Conservation (phyloP, 2,329 filamentous ascomycete genomes). For the Aspergillus fijiensis region DNA sequence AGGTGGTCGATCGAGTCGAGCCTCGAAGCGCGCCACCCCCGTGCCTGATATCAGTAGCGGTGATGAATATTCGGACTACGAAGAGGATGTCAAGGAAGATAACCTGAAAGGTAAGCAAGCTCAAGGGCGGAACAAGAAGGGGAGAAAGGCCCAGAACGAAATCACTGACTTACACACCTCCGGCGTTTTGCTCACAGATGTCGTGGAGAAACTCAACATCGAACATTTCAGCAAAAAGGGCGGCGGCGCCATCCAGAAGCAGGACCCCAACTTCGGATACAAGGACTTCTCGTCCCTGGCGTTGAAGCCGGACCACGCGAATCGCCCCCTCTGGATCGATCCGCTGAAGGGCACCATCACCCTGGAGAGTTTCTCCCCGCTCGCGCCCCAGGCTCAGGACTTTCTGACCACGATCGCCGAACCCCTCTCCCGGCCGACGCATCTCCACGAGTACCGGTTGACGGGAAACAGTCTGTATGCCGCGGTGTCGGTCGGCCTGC, state of each 20-base stretch:
- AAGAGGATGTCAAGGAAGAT: slow-evolving; percentile 49
- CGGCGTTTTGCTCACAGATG: slow-evolving; percentile 28
- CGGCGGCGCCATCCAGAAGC: slow-evolving; percentile 38
- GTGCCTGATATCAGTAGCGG: slow-evolving; percentile 52
- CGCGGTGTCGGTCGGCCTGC: slow-evolving; percentile 89
- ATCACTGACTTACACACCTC: slow-evolving; percentile 23
- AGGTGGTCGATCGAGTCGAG: slow-evolving; percentile 47
- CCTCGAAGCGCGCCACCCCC: slow-evolving; percentile 50
- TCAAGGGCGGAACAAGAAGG: slow-evolving; percentile 5
- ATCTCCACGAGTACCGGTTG: slow-evolving; percentile 89
- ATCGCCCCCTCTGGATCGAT: slow-evolving; percentile 92
- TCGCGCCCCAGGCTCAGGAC: slow-evolving; percentile 84
- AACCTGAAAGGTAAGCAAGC: slow-evolving; percentile 46
- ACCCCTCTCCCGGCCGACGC: slow-evolving; percentile 82
- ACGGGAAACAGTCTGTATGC: slow-evolving; percentile 93
- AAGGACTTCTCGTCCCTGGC: slow-evolving; percentile 79
- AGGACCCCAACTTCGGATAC: slow-evolving; percentile 59
- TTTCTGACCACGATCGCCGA: slow-evolving; percentile 96
- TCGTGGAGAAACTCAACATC: slow-evolving; percentile 56
- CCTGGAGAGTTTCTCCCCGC: slow-evolving; percentile 87
- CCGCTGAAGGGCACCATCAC: slow-evolving; percentile 83
- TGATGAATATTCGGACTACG: slow-evolving; percentile 58
- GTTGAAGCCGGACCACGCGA: slow-evolving; percentile 84
- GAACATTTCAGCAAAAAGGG: slow-evolving; percentile 52
- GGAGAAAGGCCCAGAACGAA: slow-evolving; percentile 10